Base-by-base conservation (phyloP, 306 rosid genomes). In the Rubus parviflorus region DNA sequence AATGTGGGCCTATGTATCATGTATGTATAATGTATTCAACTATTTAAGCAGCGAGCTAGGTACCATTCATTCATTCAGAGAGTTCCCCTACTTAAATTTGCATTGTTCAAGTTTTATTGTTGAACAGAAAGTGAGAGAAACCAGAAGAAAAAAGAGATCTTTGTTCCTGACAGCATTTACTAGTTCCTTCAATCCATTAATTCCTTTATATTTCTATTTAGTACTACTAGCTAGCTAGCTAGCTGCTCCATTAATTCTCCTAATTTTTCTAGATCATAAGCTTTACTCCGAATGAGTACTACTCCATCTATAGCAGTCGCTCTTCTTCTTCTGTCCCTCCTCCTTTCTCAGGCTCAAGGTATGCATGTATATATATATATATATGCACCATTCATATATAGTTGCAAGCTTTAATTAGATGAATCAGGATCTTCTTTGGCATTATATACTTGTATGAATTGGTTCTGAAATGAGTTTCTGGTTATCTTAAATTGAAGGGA, bases 321-420 rank as follows among this genome's bases (percentile, higher is more conserved):
- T 85, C 89, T 94, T 81, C 84, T 91, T 41, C 78, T 94, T 83
- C 48, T 90, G 65, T 81, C 81, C 63, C 79, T 87, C 66, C 82
- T 90, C 69, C 82, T 89, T 63, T 73, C 89, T 73, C 81, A 80
- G 37, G 52, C 77, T 83, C 93, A 81, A 89, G 98, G 98, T 93
- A 86, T 20, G 7, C 17, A 79, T 10, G 58, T 67, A n/a, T 40
- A 22, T 77, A 35, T 6, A 30, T 23, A 30, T 49, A 65, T 41
- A 7, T 45, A 2, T 43, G 4, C 47, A n/a, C 58, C 10, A 15
- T 5, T 13, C 9, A 17, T 56, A 8, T 52, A n/a, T 8, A 4
- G 3, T 60, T 60, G 16, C 65, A 60, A 12, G 5, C 13, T 8
- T 8, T 7, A 25, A 30, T 30, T 3, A 61, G 42, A 61, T 30